Evolutionary conservation across 192 early-diverging fungal species (phyloP), one percentile per base, ranked within the genome.

Genomic region (Backusella circina): DNA sequence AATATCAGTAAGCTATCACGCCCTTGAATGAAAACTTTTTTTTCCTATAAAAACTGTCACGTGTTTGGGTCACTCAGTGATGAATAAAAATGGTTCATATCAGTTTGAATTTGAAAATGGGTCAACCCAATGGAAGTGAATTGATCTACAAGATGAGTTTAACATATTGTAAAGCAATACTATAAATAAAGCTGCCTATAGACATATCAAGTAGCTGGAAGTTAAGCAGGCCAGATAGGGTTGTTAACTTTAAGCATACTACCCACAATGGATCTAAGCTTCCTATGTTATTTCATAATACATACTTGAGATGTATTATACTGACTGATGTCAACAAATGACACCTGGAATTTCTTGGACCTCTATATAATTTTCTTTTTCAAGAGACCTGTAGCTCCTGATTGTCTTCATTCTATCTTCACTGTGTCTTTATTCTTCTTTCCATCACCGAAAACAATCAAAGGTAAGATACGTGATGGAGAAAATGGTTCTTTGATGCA

Each of bases 21-120:
- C 54, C 54, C 54, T 61, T 61, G 54, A 61, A 13, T 61, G 54
- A 61, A 61, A 61, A 61, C 54, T 61, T 61, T 61, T 57, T 57
- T 57, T 61, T 21, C 26, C 3, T 16, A 41, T 16, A 41, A 41
- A 41, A 16, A 41, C 39, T 41, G 39, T 41, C 39, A 41, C 39
- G 39, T 41, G 39, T 15, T 41, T 41, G 39, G 39, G 2, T 41
- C 39, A 41, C 37, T 38, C 8, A 38, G 10, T n/a, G n/a, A n/a
- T n/a, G n/a, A n/a, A n/a, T n/a, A n/a, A n/a, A n/a, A n/a, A n/a
- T n/a, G n/a, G n/a, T n/a, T n/a, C n/a, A n/a, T n/a, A n/a, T n/a
- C n/a, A n/a, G n/a, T n/a, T n/a, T n/a, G n/a, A n/a, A n/a, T n/a
- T n/a, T n/a, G n/a, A n/a, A n/a, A n/a, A n/a, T n/a, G n/a, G n/a